These are phyloP conservation scores for Suhomyces sp. DNA, from an alignment of 805 yeast genomes.

Conservation along the genomic window DNA sequence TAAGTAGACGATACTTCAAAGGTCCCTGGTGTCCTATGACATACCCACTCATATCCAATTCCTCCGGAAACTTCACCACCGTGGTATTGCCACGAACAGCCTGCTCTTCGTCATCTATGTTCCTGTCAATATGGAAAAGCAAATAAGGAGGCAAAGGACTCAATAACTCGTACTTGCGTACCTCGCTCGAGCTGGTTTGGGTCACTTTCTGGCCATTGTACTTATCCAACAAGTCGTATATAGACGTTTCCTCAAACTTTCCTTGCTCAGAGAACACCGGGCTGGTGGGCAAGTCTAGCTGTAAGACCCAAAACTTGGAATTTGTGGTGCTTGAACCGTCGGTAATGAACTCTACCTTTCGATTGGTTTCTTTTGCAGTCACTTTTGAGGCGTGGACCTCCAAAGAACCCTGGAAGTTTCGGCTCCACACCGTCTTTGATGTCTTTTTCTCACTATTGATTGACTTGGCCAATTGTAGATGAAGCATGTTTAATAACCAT, in stretches of 20 bases:
- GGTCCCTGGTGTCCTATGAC: conserved; percentile 17
- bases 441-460: conserved; percentile 2
- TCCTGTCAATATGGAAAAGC: conserved; percentile 55
- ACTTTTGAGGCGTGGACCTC: conserved; percentile 19
- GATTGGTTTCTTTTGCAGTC: conserved; percentile 10
- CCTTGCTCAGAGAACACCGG: conserved; percentile 43
- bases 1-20: conserved; percentile 33
- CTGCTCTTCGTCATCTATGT: conserved; percentile 11
- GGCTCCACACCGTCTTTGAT: conserved; percentile 24
- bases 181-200: conserved; percentile 29
- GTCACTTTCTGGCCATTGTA: conserved; percentile 30
- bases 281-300: conserved; percentile 57
- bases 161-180: conserved; percentile 36
- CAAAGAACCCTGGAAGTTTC: conserved; percentile 55
- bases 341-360: conserved; percentile 23
- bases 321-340: conserved; percentile 3
- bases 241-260: conserved; percentile 53
- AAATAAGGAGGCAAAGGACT: conserved; percentile 51
- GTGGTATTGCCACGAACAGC: conserved; percentile 39
- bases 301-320: conserved; percentile 47
- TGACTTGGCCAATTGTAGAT: conserved; percentile 23
- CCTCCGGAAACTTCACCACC: conserved; percentile 56
- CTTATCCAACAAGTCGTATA: conserved; percentile 44
- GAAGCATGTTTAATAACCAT: conserved; percentile 55
- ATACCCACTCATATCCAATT: conserved; percentile 35